Conservation (phyloP, 805 yeast species). For the Spathaspora girioi region DNA sequence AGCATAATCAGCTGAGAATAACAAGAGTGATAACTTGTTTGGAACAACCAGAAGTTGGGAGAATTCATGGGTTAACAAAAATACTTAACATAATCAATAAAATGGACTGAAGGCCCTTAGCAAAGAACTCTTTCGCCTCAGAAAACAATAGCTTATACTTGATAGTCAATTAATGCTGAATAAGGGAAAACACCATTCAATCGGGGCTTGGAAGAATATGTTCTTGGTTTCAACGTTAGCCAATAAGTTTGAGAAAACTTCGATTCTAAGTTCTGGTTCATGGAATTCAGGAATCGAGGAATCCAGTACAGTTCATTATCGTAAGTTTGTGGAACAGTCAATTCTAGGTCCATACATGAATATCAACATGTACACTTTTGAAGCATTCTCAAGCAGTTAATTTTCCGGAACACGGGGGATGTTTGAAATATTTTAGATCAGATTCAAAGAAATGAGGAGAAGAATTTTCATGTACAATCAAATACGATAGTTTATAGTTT, state of each 20-base stretch:
- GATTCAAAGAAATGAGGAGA: not conserved
- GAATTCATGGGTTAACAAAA: slow-evolving; percentile 40
- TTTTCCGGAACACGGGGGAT: slow-evolving; percentile 4
- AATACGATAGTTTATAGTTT: too few relatives aligned
- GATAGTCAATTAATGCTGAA: too few relatives aligned
- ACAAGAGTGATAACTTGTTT: slow-evolving; percentile 27
- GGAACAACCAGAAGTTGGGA: slow-evolving; percentile 43
- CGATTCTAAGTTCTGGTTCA: slow-evolving; percentile 57
- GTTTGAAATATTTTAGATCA: not conserved
- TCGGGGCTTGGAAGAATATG: slow-evolving; percentile 61
- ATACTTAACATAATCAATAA: slow-evolving; percentile 28
- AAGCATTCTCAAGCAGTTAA: not conserved
- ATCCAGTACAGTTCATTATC: slow-evolving; percentile 45
- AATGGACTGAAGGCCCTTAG: slow-evolving; percentile 23
- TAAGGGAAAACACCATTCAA: slow-evolving; percentile 66
- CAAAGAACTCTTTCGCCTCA: slow-evolving; percentile 60
- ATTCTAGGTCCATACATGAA: slow-evolving; percentile 2
- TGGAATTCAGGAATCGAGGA: slow-evolving; percentile 42
- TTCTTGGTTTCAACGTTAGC: too few relatives aligned
- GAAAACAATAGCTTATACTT: slow-evolving; percentile 65
- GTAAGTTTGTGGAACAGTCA: slow-evolving; percentile 10
- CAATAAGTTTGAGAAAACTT: slow-evolving; percentile 40
- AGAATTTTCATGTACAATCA: too few relatives aligned
- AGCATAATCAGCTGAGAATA: slow-evolving; percentile 17
- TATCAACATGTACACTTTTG: slow-evolving; percentile 11